Conservation (phyloP, 768 basidiomycete species). For the Grammothele lineata region DNA sequence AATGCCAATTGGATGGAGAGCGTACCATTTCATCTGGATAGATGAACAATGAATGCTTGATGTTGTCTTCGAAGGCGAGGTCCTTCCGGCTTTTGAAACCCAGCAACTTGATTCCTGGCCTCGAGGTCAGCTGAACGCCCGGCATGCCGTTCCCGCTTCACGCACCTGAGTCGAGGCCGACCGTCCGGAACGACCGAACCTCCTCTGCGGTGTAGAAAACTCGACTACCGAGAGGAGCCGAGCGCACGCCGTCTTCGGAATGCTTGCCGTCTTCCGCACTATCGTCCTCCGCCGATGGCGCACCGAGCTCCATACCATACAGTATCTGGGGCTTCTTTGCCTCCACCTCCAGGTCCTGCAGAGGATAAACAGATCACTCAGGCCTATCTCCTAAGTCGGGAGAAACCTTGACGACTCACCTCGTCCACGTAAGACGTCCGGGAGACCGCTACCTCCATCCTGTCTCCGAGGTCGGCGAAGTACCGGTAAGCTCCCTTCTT, state of each 20-base stretch:
- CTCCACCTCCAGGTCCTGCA: constrained; percentile 32
- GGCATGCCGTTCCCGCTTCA: constrained; percentile 3
- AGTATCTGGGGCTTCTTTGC: constrained; percentile 32
- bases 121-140: constrained; percentile 3
- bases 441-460: constrained; percentile 69
- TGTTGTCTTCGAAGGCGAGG: constrained; percentile 80
- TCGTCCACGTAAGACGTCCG: constrained; percentile 76
- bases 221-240: constrained; percentile 33
- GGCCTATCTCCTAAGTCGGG: neutral
- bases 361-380: neutral
- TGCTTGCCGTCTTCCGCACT: constrained; percentile 28
- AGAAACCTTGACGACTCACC: constrained; percentile 36
- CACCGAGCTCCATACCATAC: constrained; percentile 40
- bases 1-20: no score
- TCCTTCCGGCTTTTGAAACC: constrained; percentile 80
- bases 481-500: constrained; percentile 80
- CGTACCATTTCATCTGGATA: constrained; percentile 87
- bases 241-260: constrained; percentile 17
- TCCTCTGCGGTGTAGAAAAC: constrained; percentile 86
- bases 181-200: constrained; percentile 72
- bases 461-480: constrained; percentile 74
- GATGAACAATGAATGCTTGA: constrained; percentile 89
- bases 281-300: constrained; percentile 29
- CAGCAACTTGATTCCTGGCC: constrained; percentile 78
- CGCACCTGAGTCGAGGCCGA: constrained; percentile 74